Evolutionary conservation across 1,284 basidiomycete genomes (phyloP), one percentile per base, ranked within the genome.

Genomic region (Ceratobasidium sp.): DNA sequence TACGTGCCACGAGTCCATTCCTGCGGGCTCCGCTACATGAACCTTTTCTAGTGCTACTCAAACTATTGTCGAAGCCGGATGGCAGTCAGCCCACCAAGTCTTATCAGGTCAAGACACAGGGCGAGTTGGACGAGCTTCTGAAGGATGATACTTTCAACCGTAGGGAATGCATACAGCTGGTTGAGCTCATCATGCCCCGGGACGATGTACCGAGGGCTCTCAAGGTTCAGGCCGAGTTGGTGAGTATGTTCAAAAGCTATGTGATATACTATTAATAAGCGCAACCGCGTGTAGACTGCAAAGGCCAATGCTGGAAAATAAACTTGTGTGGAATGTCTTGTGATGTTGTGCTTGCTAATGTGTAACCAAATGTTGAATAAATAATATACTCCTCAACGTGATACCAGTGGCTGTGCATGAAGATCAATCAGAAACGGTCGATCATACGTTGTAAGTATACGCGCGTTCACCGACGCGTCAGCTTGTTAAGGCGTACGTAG

Each of bases 161-260:
- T 41, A 87, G 88, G 3, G 83, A 87, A 58, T 85, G 85, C 78
- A 89, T 93, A 69, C 91, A 93, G 79, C 82, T 95, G 39, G 88
- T 95, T 8, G 93, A 95, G 80, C 85, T 95, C 9, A 82, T 90
- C 73, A 92, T 95, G 91, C 84, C 84, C 46, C 85, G 85, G 75
- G 82, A 85, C 34, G 93, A 95, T 80, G 91, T 91, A 0, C 93
- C 93, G 1, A 80, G 83, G 50, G 86, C 88, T 34, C 81, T 94
- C 73, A 82, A 85, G 78, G 80, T 81, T 71, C 83, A 85, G 75
- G 83, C 84, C 0, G 83, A 87, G 79, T 76, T 88, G 61, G 64
- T 67, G 10, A 67, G 34, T 67, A 21, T 16, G 32, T 21, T 23
- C 26, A 32, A 34, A 18, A 45, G 16, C 10, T 48, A 14, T 3